These are phyloP conservation scores for Citrus australasica DNA, from an alignment of 345 rosid genomes.

Conservation along the genomic window DNA sequence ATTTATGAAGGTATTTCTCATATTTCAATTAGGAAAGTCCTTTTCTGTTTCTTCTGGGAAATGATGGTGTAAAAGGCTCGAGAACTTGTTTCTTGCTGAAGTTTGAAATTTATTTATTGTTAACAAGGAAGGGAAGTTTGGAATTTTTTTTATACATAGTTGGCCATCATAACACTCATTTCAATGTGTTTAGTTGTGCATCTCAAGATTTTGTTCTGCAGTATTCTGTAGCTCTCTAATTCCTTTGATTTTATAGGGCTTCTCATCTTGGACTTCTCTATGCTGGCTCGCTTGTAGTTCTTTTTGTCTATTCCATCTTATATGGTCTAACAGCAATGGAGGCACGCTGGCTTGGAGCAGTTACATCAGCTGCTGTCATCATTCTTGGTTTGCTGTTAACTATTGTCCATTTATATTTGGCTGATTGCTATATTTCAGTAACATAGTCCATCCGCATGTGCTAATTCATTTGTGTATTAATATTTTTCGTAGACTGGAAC, in stretches of 20 bases:
- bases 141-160: background rate
- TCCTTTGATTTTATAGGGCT: constrained; percentile 57
- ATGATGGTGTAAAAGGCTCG: background rate
- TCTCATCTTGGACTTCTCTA: constrained; percentile 93
- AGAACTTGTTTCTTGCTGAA: background rate
- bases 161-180: background rate
- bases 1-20: background rate
- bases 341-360: constrained; percentile 93
- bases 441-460: background rate
- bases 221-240: constrained; percentile 8
- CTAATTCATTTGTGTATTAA: constrained; percentile 16
- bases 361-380: constrained; percentile 91
- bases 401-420: constrained; percentile 13
- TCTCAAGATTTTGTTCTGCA: background rate
- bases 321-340: constrained; percentile 96
- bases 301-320: constrained; percentile 83
- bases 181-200: constrained; percentile 4
- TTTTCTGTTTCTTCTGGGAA: background rate
- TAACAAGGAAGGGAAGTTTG: background rate
- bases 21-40: background rate
- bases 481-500: constrained; percentile 79
- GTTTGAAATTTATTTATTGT: background rate
- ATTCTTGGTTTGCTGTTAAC: constrained; percentile 66
- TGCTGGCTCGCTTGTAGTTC: constrained; percentile 78
- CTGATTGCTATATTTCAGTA: constrained; percentile 4